These are phyloP conservation scores for Boletus bicolor DNA, from an alignment of 768 basidiomycete species.

Conservation along the genomic window DNA sequence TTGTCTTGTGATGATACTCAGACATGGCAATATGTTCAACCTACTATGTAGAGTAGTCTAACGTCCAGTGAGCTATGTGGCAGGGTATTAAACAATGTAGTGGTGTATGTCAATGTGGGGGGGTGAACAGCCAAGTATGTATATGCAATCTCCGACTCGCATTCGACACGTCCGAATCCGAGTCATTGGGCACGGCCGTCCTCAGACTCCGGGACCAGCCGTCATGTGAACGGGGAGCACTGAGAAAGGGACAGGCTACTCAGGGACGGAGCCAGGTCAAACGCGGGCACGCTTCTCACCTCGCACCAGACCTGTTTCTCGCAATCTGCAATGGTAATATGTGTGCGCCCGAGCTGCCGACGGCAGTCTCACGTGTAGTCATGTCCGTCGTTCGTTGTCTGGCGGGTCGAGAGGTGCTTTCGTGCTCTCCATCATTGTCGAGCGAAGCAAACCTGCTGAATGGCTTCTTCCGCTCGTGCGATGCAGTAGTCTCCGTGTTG, in stretches of 20 bases:
- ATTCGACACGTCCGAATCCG: constrained; percentile 24
- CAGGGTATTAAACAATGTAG: not conserved
- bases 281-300: constrained; percentile 11
- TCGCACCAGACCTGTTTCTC: constrained; percentile 8
- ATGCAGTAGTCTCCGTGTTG: not conserved
- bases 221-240: not conserved
- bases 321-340: constrained; percentile 19
- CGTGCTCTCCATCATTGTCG: constrained; percentile 7
- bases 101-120: not conserved
- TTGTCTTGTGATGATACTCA: no score
- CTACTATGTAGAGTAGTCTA: not conserved
- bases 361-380: not conserved
- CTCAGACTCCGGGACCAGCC: constrained; percentile 15
- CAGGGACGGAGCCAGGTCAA: not conserved
- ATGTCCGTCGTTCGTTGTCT: not conserved
- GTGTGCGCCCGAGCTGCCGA: not conserved
- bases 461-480: not conserved
- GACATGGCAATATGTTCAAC: not conserved
- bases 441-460: constrained; percentile 1
- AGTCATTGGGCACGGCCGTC: not conserved
- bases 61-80: not conserved
- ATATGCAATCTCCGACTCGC: constrained; percentile 8
- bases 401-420: constrained; percentile 27
- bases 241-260: not conserved
- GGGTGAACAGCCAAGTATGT: constrained; percentile 15